These are phyloP conservation scores for Komagataella populi DNA, from an alignment of 805 yeast species.

Conservation along the genomic window DNA sequence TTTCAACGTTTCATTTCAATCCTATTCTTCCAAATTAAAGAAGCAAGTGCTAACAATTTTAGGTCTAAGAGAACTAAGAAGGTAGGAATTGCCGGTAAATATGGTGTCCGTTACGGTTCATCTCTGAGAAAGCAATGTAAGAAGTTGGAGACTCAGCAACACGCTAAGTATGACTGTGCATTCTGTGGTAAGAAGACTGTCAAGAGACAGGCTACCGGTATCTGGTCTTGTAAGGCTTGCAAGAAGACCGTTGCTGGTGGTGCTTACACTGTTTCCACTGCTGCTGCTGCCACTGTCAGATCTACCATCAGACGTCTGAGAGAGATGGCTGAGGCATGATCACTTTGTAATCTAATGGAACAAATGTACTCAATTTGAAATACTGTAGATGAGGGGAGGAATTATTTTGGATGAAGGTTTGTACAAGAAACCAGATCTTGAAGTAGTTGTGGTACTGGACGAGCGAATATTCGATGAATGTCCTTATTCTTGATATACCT, in stretches of 20 bases:
- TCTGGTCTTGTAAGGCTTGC: slow-evolving; percentile 97
- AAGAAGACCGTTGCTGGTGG: slow-evolving; percentile 98
- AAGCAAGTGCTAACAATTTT: slow-evolving; percentile 25
- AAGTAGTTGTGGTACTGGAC: too few relatives aligned
- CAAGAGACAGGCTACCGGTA: slow-evolving; percentile 95
- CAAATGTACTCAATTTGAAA: neutral
- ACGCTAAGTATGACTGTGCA: slow-evolving; percentile 96
- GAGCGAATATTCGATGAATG: too few relatives aligned
- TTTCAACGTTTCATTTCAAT: neutral
- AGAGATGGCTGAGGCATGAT: slow-evolving; percentile 98
- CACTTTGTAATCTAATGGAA: slow-evolving; percentile 5
- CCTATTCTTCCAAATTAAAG: neutral
- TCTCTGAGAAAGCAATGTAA: slow-evolving; percentile 99
- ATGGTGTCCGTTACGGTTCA: slow-evolving; percentile 99
- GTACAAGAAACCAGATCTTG: too few relatives aligned
- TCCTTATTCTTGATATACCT: too few relatives aligned
- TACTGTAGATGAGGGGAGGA: neutral
- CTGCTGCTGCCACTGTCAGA: slow-evolving; percentile 99
- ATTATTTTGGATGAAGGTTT: neutral
- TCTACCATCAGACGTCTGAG: slow-evolving; percentile 99
- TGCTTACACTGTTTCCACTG: slow-evolving; percentile 98
- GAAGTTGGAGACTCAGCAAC: slow-evolving; percentile 98
- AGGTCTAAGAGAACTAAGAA: slow-evolving; percentile 99
- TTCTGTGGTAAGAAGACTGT: slow-evolving; percentile 99
- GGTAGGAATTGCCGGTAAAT: slow-evolving; percentile 99